A percentile compares a stretch with the other conserved stretches of the same genome.
Conservation (phyloP, 2,329 filamentous ascomycete species). For the Thermothelomyces thermophilus region DNA sequence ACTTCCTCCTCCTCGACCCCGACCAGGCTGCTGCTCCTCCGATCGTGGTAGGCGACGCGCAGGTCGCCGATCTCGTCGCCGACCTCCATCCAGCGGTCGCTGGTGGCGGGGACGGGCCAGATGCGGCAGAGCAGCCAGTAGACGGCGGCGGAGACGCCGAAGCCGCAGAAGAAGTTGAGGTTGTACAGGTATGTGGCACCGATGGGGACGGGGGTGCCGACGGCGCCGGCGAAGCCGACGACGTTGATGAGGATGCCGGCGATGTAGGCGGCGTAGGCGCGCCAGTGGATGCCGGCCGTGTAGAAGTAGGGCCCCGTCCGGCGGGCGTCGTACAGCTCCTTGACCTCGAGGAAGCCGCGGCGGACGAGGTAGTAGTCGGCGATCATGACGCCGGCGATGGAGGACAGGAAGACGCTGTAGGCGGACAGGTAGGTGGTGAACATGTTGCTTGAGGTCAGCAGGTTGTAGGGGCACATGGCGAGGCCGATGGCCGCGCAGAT, state of each 20-base stretch:
- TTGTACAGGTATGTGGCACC: conserved; percentile 84
- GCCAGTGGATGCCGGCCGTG: conserved; percentile 69
- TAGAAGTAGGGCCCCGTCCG: conserved; percentile 66
- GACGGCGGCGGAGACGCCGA: conserved; percentile 57
- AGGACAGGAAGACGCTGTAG: conserved; percentile 90
- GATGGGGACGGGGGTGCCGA: conserved; percentile 63
- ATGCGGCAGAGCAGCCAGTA: conserved; percentile 68
- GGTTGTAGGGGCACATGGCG: conserved; percentile 80
- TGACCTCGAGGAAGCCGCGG: conserved; percentile 71
- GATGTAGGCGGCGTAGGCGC: conserved; percentile 76
- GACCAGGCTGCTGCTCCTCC: conserved; percentile 9
- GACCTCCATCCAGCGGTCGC: conserved; percentile 71
- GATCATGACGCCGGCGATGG: conserved; percentile 86
- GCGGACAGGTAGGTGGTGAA: conserved; percentile 90
- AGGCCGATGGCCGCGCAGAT: conserved; percentile 74
- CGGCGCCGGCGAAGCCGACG: conserved; percentile 79
- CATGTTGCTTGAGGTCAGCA: conserved; percentile 67
- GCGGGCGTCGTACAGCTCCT: conserved; percentile 70
- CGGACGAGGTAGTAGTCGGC: conserved; percentile 84
- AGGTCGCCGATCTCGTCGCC: conserved; percentile 55
- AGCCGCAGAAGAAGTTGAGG: conserved; percentile 83
- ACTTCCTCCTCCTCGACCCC: conserved; percentile 2
- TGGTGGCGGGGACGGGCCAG: conserved; percentile 67
- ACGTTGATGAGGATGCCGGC: conserved; percentile 83
- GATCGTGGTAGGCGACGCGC: conserved; percentile 38